Evolutionary conservation across 1,139 yeast genomes (phyloP), one percentile per base, ranked within the genome.

Genomic region (Hansenula sp.): DNA sequence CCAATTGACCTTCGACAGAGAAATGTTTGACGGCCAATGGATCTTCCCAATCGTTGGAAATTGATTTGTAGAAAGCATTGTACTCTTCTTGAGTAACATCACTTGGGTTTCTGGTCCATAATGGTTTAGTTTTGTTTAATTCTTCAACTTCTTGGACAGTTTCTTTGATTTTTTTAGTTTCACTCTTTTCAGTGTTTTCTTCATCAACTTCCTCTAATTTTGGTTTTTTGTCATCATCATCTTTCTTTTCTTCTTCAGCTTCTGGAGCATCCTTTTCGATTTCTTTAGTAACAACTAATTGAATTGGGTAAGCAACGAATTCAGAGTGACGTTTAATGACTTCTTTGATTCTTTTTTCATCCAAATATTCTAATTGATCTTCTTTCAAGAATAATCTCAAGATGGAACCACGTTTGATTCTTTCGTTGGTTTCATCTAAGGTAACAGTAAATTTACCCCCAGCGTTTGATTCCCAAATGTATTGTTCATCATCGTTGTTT

Each of bases 41-140:
- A 70, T 93, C 99, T 78, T 93, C 99, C 99, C 99, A 94, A 74
- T 94, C 99, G 74, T 94, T 94, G 47, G 99, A 91, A 65, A 94
- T 93, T 44, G 98, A 89, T 80, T 94, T 94, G 87, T 94, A 94
- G 87, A 94, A 94, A 52, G 98, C 95, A 66, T 94, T 93, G 81
- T 94, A 94, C 76, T 94, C 99, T 58, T 94, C 99, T 78, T 90
- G 94, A 58, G 96, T 81, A 60, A 94, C 96, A 55, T 94, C 99
- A 61, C 94, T 75, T 69, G 99, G 99, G 79, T 84, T 87, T 81
- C 99, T 89, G 60, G 99, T 93, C 99, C 99, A 94, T 68, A 94
- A 78, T 57, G 99, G 99, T 79, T 94, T 94, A 60, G 96, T 89
- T 80, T 93, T 94, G 87, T 94, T 94, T 67, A 94, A 86, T 74